Base-by-base conservation (phyloP, 257 asterid genomes). In the Solanum boliviense region DNA sequence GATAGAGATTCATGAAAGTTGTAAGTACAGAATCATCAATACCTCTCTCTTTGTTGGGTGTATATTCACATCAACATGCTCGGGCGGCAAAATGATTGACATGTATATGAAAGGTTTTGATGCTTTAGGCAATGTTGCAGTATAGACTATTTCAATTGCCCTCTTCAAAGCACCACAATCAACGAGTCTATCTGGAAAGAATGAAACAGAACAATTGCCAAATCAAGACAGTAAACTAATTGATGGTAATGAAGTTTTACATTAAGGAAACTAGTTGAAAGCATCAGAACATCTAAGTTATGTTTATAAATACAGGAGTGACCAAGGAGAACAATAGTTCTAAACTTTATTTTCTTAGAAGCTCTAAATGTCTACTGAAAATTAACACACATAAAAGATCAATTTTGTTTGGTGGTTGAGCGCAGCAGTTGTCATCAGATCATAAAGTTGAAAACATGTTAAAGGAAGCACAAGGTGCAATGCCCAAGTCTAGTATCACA, bases 31-130 rank as follows among this genome's bases (percentile, higher is more conserved):
- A 85, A 79, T 87, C 60, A 83, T 52, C 20, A 8, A 74, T 88
- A 97, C 99, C 99, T 97, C 99, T 94, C 94, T 94, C 93, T 97
- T 97, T 82, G 99, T 95, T 58, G 99, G 99, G 92, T 95, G 99
- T 65, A 97, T 91, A 91, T 97, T 97, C 84, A 95, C 98, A 91
- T 97, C 99, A 93, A 97, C 92, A 89, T 97, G 96, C 93, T 97
- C 98, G 58, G 98, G 93, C 52, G 99, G 99, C 93, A 97, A 89
- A 44, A 91, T 89, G 91, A 95, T 93, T 90, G 99, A 94, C 96
- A 97, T 93, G 92, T 95, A 95, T 86, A 95, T 91, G 90, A 95
- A 95, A 86, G 99, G 99, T 88, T 97, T 97, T 78, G 98, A 94
- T 87, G 99, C 99, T 92, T 95, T 95, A 56, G 99, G 99, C 91